Evolutionary conservation across 2,329 filamentous ascomycete species (phyloP).

Genomic region (Lasiodiplodia hormozganensis): DNA sequence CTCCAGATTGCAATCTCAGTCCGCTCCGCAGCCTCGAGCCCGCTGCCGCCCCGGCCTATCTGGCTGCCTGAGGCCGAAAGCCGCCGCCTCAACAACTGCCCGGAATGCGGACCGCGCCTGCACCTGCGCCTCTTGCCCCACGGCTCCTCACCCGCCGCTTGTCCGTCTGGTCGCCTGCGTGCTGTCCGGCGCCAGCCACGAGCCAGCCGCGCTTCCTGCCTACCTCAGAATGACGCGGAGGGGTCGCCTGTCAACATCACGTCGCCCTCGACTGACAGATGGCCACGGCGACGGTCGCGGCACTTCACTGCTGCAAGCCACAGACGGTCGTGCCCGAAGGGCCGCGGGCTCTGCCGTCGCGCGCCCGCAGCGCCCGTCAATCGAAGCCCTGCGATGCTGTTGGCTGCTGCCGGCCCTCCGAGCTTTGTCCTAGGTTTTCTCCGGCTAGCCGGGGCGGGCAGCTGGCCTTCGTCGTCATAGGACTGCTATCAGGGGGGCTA

Average conservation of each 20-base stretch:
- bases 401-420: not conserved
- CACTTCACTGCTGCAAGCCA: slow-evolving; percentile 9
- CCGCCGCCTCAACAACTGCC: not conserved
- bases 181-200: not conserved
- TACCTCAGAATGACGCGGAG: not conserved
- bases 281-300: not conserved
- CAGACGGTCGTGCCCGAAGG: not conserved
- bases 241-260: slow-evolving; percentile 3
- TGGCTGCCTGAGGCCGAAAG: not conserved
- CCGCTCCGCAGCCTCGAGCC: slow-evolving; percentile 16
- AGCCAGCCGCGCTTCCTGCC: not conserved
- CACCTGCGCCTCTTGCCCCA: not conserved
- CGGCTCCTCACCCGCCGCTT: slow-evolving; percentile 7
- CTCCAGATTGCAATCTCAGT: slow-evolving; percentile 21
- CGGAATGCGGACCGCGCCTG: slow-evolving; percentile 3
- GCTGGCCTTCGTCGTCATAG: slow-evolving; percentile 6
- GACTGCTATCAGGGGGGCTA: slow-evolving; percentile 11
- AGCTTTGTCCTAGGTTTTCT: slow-evolving; percentile 1
- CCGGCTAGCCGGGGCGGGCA: not conserved
- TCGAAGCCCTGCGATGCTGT: not conserved
- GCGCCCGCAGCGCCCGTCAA: slow-evolving; percentile 3
- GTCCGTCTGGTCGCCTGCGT: not conserved
- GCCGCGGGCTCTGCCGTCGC: slow-evolving; percentile 13
- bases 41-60: not conserved
- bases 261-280: slow-evolving; percentile 4